These are phyloP conservation scores for Sporothrix humicola DNA, from an alignment of 2,329 filamentous ascomycete genomes.

Conservation along the genomic window DNA sequence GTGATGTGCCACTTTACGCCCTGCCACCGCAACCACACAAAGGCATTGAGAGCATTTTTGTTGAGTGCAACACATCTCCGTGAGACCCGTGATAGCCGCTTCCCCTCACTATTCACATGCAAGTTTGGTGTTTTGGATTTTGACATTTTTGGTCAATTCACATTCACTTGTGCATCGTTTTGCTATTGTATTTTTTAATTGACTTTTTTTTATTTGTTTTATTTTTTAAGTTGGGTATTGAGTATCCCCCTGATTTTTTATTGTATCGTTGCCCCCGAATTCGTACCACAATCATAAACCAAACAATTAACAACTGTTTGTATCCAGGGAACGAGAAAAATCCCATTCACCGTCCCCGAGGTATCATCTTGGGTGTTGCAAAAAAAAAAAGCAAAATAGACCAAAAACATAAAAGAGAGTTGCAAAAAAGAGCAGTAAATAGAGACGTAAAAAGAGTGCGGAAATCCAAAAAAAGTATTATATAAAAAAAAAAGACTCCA, in stretches of 20 bases:
- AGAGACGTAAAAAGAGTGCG: background rate
- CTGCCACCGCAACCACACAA: background rate
- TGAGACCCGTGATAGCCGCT: background rate
- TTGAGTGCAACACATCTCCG: background rate
- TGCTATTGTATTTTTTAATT: background rate
- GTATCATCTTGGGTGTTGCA: background rate
- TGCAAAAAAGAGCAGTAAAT: background rate
- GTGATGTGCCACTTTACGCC: background rate
- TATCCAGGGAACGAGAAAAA: background rate
- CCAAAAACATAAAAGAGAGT: background rate
- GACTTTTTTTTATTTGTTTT: background rate
- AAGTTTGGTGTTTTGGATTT: no score
- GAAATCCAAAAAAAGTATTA: slow-evolving; percentile 1
- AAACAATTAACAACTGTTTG: background rate
- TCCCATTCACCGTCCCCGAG: slow-evolving; percentile 6
- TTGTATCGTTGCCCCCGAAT: background rate
- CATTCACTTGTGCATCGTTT: background rate
- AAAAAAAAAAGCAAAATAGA: background rate
- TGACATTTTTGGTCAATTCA: no score
- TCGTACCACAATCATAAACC: no score
- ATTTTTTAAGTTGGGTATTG: background rate
- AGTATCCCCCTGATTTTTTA: background rate
- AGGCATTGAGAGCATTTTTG: background rate
- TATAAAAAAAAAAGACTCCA: background rate
- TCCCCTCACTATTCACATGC: background rate